Base-by-base conservation (phyloP, 352 stramenopile genomes). In the Phytophthora sojae region DNA sequence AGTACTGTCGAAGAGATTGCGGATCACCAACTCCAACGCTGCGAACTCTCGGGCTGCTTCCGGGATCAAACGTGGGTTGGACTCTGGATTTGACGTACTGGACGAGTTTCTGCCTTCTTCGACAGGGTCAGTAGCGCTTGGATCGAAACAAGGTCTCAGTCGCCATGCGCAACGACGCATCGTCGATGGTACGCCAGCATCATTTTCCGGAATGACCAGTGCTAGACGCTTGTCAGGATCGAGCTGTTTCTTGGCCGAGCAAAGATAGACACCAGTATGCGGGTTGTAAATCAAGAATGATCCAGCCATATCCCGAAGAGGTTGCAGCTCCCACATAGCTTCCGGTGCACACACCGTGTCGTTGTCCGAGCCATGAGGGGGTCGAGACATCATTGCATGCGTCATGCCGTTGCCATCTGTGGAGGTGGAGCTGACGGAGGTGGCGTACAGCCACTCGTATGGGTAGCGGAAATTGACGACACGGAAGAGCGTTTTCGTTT, bases 21-120 rank as follows among this genome's bases (percentile, higher is more conserved):
- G 50, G n/a, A 56, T 30, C 50, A 56, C 21, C 50, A 37, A 37
- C 25, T 56, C 50, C 11, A 56, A 21, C 23, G 50, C 50, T 11
- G 50, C 50, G n/a, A 56, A 37, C 17, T 56, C 50, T 11, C 50
- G 5, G n/a, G 50, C 25, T 19, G 23, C 21, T 37, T 39, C 50
- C 26, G 49, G 49, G 8, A 55, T 55, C 29, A 32, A 32, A 32
- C 29, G 29, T 42, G 35, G 35, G 15, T 39, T 39, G 6, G 32
- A 39, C 11, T 11, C 11, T 39, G 32, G 8, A 39, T 12, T 39
- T 39, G 11, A 15, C 32, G 8, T 15, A 39, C 11, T 39, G 1
- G 8, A 0, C 32, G 50, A 30, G 50, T n/a, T n/a, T 15, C 19
- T 35, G 25, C 50, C 6, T 5, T 15, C n/a, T 29, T n/a, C 23